These are phyloP conservation scores for Nakazawaea populi DNA, from an alignment of 805 yeast species.

Conservation along the genomic window DNA sequence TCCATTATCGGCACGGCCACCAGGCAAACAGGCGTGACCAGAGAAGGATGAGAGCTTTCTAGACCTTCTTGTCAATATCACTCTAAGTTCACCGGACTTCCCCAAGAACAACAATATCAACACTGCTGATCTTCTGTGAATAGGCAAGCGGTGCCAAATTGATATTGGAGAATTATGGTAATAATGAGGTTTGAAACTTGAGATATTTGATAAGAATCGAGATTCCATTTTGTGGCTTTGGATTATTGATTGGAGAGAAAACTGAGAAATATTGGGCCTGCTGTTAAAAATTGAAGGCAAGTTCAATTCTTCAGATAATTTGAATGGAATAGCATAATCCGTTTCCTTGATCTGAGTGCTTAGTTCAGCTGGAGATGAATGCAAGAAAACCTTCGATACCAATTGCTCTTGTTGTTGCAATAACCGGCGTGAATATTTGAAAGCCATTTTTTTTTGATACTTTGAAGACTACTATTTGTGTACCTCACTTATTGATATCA, in stretches of 20 bases:
- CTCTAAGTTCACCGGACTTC: slow-evolving; percentile 66
- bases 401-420: slow-evolving; percentile 1
- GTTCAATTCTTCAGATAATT: background rate
- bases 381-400: background rate
- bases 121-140: slow-evolving; percentile 71
- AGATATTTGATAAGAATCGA: slow-evolving; percentile 27
- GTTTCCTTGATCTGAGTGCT: background rate
- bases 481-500: no score
- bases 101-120: slow-evolving; percentile 71
- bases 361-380: background rate
- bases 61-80: slow-evolving; percentile 74
- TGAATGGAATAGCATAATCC: background rate
- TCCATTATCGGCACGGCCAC: slow-evolving; percentile 79
- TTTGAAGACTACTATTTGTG: background rate
- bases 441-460: background rate
- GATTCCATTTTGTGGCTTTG: slow-evolving; percentile 26
- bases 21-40: slow-evolving; percentile 91
- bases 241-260: slow-evolving; percentile 11
- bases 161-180: slow-evolving; percentile 27
- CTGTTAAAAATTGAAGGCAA: slow-evolving; percentile 4
- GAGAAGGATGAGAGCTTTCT: slow-evolving; percentile 65
- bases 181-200: slow-evolving; percentile 25
- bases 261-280: slow-evolving; percentile 7
- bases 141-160: slow-evolving; percentile 64
- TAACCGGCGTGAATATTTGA: background rate